Evolutionary conservation across 1,284 basidiomycete species (phyloP).

Genomic region (Sporisorium exsertum): DNA sequence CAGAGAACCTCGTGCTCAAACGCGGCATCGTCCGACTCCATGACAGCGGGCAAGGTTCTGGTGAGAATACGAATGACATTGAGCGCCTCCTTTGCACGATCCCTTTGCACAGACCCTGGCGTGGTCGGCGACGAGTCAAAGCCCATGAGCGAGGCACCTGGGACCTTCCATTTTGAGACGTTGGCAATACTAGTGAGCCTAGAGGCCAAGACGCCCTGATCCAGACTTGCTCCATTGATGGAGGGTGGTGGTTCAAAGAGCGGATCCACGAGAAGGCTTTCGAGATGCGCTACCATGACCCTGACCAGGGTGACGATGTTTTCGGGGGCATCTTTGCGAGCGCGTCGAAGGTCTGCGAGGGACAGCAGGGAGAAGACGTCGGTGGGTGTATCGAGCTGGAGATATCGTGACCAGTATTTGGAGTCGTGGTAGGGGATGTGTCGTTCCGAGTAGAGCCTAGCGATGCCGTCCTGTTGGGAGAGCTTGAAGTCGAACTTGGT

Average conservation of each 20-base stretch:
- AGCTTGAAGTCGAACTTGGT: conserved; percentile 51
- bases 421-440: conserved; percentile 58
- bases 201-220: conserved; percentile 4
- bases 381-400: conserved; percentile 52
- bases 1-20: conserved; percentile 53
- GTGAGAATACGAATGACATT: conserved; percentile 64
- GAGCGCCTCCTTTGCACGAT: conserved; percentile 59
- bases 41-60: conserved; percentile 58
- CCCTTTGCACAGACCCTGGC: conserved; percentile 20
- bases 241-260: conserved; percentile 51
- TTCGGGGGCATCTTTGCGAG: conserved; percentile 53
- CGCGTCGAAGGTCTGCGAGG: conserved; percentile 53
- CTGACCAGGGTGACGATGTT: conserved; percentile 62
- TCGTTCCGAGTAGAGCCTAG: conserved; percentile 58
- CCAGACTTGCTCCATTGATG: conserved; percentile 7
- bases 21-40: conserved; percentile 28
- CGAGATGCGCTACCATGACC: conserved; percentile 62
- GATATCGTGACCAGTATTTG: conserved; percentile 59
- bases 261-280: conserved; percentile 60
- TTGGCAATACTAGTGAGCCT: conserved; percentile 25
- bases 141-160: conserved; percentile 25
- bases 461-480: conserved; percentile 46
- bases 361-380: conserved; percentile 59
- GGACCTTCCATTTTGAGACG: conserved; percentile 35
- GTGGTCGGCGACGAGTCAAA: conserved; percentile 8